Percentiles rank a stretch among this genome's conserved stretches.
These are phyloP conservation scores for Saccharomyces hybrid DNA, from an alignment of 1,139 yeast genomes.

Conservation along the genomic window DNA sequence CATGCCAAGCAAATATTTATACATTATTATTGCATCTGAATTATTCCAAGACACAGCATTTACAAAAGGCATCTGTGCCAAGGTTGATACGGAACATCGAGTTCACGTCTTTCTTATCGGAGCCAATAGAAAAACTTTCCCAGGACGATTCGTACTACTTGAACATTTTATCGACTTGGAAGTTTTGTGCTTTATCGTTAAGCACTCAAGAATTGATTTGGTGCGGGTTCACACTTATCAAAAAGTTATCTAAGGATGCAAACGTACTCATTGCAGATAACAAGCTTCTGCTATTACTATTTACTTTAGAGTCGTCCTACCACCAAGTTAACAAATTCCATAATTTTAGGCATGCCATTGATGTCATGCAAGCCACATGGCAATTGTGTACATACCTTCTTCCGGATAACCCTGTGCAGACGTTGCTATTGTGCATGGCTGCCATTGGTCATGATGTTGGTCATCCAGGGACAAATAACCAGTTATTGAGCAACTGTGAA, in stretches of 20 bases:
- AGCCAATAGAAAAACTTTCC: not conserved
- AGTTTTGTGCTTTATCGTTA: slow-evolving; percentile 27
- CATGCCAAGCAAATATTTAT: not conserved
- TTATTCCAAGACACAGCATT: not conserved
- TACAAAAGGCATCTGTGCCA: slow-evolving; percentile 1
- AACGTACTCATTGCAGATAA: slow-evolving; percentile 16
- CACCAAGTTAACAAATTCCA: slow-evolving; percentile 84
- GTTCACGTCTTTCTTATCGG: not conserved
- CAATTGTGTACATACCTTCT: slow-evolving; percentile 18
- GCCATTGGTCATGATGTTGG: slow-evolving; percentile 95
- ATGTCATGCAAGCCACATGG: slow-evolving; percentile 80
- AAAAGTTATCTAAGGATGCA: slow-evolving; percentile 17
- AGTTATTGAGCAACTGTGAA: slow-evolving; percentile 52
- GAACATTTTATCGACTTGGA: slow-evolving; percentile 23
- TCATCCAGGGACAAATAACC: slow-evolving; percentile 90
- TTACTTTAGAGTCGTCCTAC: slow-evolving; percentile 55
- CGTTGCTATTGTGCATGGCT: slow-evolving; percentile 49
- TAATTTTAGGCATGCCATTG: slow-evolving; percentile 91
- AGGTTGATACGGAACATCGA: not conserved
- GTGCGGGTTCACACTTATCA: slow-evolving; percentile 23
- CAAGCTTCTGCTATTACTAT: slow-evolving; percentile 21
- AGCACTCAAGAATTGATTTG: slow-evolving; percentile 23
- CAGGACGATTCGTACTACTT: slow-evolving; percentile 14
- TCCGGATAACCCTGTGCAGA: slow-evolving; percentile 11
- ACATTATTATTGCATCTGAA: slow-evolving; percentile 4